These are phyloP conservation scores for Histomonas meleagridis DNA, from an alignment of 208 protist species.

Conservation along the genomic window DNA sequence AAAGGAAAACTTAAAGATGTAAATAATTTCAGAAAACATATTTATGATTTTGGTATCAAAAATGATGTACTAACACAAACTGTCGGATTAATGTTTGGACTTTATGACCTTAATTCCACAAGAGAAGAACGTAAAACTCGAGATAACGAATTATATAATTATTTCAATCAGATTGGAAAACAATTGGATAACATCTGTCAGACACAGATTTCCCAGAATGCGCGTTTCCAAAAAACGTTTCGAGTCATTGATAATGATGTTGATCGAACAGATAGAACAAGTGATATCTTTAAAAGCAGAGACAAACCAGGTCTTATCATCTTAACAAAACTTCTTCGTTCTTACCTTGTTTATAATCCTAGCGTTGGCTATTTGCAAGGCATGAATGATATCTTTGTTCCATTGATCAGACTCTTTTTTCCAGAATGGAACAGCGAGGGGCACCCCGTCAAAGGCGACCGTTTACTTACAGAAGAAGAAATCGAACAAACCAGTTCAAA, in stretches of 20 bases:
- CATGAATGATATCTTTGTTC: not conserved
- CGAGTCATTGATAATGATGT: not conserved
- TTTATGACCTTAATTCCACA: not conserved
- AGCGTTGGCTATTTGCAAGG: not conserved
- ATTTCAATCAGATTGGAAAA: not conserved
- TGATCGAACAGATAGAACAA: not conserved
- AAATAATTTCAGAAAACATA: not conserved
- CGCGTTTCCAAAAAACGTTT: not conserved
- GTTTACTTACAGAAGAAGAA: no score
- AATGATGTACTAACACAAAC: not conserved
- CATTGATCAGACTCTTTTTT: not conserved
- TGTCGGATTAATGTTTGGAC: not conserved
- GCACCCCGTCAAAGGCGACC: no score
- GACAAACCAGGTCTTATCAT: not conserved
- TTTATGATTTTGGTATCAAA: not conserved
- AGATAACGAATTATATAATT: not conserved
- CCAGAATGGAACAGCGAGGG: not conserved
- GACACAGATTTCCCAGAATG: not conserved
- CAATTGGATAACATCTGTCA: not conserved
- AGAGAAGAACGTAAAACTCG: not conserved
- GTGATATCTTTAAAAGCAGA: not conserved
- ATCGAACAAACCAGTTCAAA: no score
- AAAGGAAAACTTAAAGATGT: not conserved
- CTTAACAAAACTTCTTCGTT: not conserved
- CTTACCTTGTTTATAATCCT: not conserved